These are phyloP conservation scores for Hypomyces perniciosus DNA, from an alignment of 2,329 filamentous ascomycete genomes.

Conservation along the genomic window DNA sequence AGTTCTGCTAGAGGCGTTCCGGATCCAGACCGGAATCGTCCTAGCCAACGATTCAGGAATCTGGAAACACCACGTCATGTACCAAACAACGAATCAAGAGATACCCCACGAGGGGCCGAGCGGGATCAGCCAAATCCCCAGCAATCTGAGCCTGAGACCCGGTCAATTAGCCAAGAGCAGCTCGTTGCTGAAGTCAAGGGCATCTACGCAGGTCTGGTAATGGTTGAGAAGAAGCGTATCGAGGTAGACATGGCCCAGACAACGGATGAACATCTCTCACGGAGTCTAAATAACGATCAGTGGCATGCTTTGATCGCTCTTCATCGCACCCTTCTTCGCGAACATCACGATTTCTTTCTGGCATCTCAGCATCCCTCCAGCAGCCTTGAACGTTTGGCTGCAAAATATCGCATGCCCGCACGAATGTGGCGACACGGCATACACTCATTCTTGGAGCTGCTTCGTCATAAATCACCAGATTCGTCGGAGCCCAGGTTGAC, in stretches of 20 bases:
- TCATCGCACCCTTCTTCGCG: conserved; percentile 71
- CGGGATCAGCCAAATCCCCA: neutral
- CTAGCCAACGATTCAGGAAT: no score
- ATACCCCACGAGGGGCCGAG: neutral
- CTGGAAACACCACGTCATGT: no score
- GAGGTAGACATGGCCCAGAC: neutral
- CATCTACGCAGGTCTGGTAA: neutral
- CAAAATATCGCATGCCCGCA: conserved; percentile 83
- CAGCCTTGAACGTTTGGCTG: conserved; percentile 60
- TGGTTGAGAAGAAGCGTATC: neutral
- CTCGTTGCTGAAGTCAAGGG: neutral
- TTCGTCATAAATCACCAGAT: conserved; percentile 65
- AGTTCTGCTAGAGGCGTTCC: no score
- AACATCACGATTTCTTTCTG: conserved; percentile 78
- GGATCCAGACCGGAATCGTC: no score
- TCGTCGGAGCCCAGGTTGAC: conserved; percentile 82
- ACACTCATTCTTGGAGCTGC: conserved; percentile 70
- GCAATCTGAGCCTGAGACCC: neutral
- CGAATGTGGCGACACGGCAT: conserved; percentile 92
- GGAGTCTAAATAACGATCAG: conserved; percentile 57
- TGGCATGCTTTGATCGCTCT: conserved; percentile 79
- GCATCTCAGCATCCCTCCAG: conserved; percentile 80
- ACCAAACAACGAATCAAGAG: neutral
- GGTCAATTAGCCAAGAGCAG: neutral
- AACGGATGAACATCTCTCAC: no score